Conservation (phyloP, 2,329 filamentous ascomycete species). For the Aspergillus hortae region DNA sequence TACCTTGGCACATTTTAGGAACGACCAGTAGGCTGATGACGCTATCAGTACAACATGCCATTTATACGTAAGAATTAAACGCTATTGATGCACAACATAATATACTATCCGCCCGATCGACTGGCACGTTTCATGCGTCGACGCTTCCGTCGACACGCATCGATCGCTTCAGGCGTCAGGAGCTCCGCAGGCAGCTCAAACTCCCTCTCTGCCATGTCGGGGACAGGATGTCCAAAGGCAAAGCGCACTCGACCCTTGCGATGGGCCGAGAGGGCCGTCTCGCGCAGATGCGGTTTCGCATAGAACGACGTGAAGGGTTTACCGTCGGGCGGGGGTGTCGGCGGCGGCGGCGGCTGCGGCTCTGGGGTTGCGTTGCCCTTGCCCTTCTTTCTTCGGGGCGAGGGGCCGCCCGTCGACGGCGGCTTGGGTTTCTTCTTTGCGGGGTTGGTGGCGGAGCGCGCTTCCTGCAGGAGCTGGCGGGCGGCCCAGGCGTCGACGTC, state of each 20-base stretch:
- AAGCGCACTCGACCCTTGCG: constrained; percentile 67
- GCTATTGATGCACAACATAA: not conserved
- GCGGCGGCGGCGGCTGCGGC: not conserved
- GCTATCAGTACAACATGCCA: too few relatives aligned
- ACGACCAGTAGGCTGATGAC: too few relatives aligned
- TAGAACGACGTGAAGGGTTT: constrained; percentile 86
- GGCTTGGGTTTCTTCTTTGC: constrained; percentile 36
- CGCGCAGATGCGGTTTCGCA: constrained; percentile 71
- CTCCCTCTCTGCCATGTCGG: constrained; percentile 66
- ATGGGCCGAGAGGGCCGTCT: constrained; percentile 69
- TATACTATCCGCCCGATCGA: constrained; percentile 9
- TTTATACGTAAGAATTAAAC: too few relatives aligned
- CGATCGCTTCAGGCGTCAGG: constrained; percentile 41
- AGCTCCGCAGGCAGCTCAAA: constrained; percentile 70
- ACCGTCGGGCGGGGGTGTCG: constrained; percentile 27
- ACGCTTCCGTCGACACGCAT: constrained; percentile 37
- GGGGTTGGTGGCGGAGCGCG: constrained; percentile 49
- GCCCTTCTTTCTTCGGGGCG: constrained; percentile 4
- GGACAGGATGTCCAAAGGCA: constrained; percentile 79
- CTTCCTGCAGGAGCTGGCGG: constrained; percentile 72
- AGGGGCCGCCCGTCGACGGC: constrained; percentile 1
- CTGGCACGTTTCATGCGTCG: constrained; percentile 33
- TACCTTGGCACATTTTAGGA: too few relatives aligned
- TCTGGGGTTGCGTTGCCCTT: constrained; percentile 2
- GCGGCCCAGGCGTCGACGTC: constrained; percentile 70